Percentiles rank a stretch among this genome's conserved stretches.
These are phyloP conservation scores for Ceratocystis cubensis DNA, from an alignment of 2,329 filamentous ascomycete genomes.

Conservation along the genomic window DNA sequence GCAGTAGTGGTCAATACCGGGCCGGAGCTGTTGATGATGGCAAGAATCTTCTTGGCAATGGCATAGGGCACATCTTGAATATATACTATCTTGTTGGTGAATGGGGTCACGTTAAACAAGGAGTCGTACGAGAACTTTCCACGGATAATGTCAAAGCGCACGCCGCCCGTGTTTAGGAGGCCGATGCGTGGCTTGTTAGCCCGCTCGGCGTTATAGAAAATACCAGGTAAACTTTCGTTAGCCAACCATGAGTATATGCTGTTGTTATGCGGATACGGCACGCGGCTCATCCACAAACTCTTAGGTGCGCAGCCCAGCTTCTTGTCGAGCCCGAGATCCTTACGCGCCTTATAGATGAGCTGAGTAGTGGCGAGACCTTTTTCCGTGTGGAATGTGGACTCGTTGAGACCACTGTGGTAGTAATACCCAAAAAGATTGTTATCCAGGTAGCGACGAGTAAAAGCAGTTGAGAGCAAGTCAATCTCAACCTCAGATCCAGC, in stretches of 20 bases:
- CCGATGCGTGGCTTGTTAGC: slow-evolving; percentile 53
- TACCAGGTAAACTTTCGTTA: slow-evolving; percentile 57
- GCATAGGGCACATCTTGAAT: slow-evolving; percentile 70
- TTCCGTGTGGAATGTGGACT: slow-evolving; percentile 60
- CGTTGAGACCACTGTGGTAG: slow-evolving; percentile 64
- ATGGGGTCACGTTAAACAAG: slow-evolving; percentile 77
- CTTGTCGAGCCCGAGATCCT: slow-evolving; percentile 57
- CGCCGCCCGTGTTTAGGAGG: slow-evolving; percentile 76
- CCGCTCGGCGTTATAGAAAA: slow-evolving; percentile 46
- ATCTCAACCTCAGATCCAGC: slow-evolving; percentile 24
- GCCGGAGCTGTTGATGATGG: slow-evolving; percentile 43
- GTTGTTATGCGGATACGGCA: slow-evolving; percentile 56
- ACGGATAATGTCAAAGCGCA: slow-evolving; percentile 92
- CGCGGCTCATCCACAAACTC: slow-evolving; percentile 69
- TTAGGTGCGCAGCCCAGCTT: slow-evolving; percentile 72
- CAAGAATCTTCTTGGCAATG: slow-evolving; percentile 57
- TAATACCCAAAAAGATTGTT: slow-evolving; percentile 80
- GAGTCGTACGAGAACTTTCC: slow-evolving; percentile 81
- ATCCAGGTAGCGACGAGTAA: slow-evolving; percentile 77
- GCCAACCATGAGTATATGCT: slow-evolving; percentile 78
- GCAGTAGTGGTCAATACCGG: slow-evolving; percentile 33
- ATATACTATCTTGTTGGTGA: slow-evolving; percentile 64
- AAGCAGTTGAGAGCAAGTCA: slow-evolving; percentile 37
- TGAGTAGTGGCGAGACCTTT: slow-evolving; percentile 59
- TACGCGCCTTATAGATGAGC: slow-evolving; percentile 57